phyloP scores from a whole-genome alignment of 257 asterid species.

The Apocynum venetum region DNA sequence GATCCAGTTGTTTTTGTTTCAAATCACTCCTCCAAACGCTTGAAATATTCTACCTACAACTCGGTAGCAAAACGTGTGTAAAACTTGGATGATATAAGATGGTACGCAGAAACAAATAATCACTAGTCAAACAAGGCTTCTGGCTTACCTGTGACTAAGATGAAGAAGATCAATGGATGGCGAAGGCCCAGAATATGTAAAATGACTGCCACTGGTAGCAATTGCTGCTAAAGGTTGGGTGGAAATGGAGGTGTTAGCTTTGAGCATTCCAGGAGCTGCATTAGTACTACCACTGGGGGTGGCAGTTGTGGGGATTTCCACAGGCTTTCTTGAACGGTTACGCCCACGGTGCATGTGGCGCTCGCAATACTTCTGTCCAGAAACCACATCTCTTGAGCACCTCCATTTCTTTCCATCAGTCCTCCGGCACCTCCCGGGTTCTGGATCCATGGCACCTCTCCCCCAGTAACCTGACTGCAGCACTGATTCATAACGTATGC shows the following conservation, averaged over 20 bases:
- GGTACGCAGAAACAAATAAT: background rate
- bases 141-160: constrained; percentile 52
- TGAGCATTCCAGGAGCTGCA: constrained; percentile 9
- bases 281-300: background rate
- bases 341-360: constrained; percentile 94
- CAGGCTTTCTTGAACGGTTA: constrained; percentile 99
- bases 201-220: constrained; percentile 27
- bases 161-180: constrained; percentile 63
- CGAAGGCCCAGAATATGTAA: constrained; percentile 47
- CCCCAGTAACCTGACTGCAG: constrained; percentile 87
- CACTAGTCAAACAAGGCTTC: background rate
- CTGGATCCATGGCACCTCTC: constrained; percentile 83
- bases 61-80: background rate
- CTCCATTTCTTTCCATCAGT: constrained; percentile 98
- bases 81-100: background rate
- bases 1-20: background rate
- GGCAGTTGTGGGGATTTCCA: constrained; percentile 74
- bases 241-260: background rate
- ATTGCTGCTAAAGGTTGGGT: constrained; percentile 12
- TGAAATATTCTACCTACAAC: background rate
- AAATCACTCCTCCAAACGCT: background rate
- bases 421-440: constrained; percentile 95
- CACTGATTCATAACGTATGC: constrained; percentile 27
- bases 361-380: constrained; percentile 86
- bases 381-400: constrained; percentile 87